Evolutionary conservation across 2,329 filamentous ascomycete genomes (phyloP).

Genomic region (Neospermospora avenae): DNA sequence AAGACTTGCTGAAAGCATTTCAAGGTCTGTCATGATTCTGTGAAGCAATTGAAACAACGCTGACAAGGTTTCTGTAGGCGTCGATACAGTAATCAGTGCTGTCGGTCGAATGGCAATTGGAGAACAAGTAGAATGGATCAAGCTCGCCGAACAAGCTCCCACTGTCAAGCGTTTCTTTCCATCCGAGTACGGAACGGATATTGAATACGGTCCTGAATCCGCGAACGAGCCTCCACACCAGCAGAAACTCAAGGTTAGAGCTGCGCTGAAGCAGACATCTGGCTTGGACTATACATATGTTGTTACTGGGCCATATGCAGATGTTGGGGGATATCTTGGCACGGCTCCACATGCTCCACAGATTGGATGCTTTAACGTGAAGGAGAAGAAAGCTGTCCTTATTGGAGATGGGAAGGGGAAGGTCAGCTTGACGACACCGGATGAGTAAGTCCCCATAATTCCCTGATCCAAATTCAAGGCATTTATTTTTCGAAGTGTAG

Average conservation of each 20-base stretch:
- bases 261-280: slow-evolving; percentile 51
- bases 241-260: slow-evolving; percentile 65
- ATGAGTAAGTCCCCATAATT: slow-evolving; percentile 51
- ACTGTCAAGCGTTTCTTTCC: slow-evolving; percentile 60
- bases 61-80: slow-evolving; percentile 33
- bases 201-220: slow-evolving; percentile 56
- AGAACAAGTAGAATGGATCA: slow-evolving; percentile 59
- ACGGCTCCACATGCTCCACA: slow-evolving; percentile 19
- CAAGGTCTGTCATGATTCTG: slow-evolving; percentile 28
- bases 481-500: slow-evolving; percentile 46
- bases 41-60: slow-evolving; percentile 20
- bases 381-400: slow-evolving; percentile 54
- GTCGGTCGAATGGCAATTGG: slow-evolving; percentile 62
- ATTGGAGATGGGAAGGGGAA: slow-evolving; percentile 58
- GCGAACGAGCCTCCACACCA: slow-evolving; percentile 64
- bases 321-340: slow-evolving; percentile 47
- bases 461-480: not conserved
- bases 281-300: slow-evolving; percentile 61
- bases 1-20: slow-evolving; percentile 55
- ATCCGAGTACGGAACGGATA: slow-evolving; percentile 50
- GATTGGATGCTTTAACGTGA: slow-evolving; percentile 57
- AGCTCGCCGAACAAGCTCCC: slow-evolving; percentile 57
- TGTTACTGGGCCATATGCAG: slow-evolving; percentile 68
- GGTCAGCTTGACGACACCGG: slow-evolving; percentile 68
- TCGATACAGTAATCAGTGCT: slow-evolving; percentile 64